These are phyloP conservation scores for Jatropha podagrica DNA, from an alignment of 441 rosid genomes.

Conservation along the genomic window DNA sequence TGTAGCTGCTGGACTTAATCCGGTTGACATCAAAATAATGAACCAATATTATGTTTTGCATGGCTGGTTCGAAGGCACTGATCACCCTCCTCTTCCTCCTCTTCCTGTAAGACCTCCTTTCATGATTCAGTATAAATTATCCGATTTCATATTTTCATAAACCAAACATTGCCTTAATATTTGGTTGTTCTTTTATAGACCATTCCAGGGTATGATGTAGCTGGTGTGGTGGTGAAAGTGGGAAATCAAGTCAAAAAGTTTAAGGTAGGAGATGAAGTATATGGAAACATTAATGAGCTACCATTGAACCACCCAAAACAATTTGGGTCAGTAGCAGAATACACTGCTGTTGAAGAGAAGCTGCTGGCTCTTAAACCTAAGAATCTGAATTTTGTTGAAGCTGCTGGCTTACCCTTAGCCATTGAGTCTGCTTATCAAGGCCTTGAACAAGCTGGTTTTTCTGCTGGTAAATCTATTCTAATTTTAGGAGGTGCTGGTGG, in stretches of 20 bases:
- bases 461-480: constrained; percentile 62
- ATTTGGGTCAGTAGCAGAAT: constrained; percentile 68
- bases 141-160: too few relatives aligned
- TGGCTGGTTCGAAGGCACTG: constrained; percentile 68
- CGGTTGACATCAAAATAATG: constrained; percentile 52
- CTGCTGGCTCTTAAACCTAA: constrained; percentile 57
- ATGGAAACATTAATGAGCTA: constrained; percentile 65
- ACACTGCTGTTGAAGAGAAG: constrained; percentile 34
- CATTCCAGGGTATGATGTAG: constrained; percentile 79
- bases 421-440: constrained; percentile 78
- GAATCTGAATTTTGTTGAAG: constrained; percentile 63
- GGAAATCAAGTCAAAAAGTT: constrained; percentile 58
- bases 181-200: constrained; percentile 34
- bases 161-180: too few relatives aligned
- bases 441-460: constrained; percentile 61
- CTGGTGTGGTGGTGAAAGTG: constrained; percentile 73
- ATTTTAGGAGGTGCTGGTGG: constrained; percentile 82
- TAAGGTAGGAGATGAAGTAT: constrained; percentile 77
- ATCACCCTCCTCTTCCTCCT: constrained; percentile 54
- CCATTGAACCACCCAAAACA: constrained; percentile 70
- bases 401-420: constrained; percentile 74
- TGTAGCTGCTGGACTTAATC: constrained; percentile 70
- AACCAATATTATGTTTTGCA: constrained; percentile 31
- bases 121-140: neutral
- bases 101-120: constrained; percentile 42